Base-by-base conservation (phyloP, 345 rosid species). In the Hypericum androsaemum region DNA sequence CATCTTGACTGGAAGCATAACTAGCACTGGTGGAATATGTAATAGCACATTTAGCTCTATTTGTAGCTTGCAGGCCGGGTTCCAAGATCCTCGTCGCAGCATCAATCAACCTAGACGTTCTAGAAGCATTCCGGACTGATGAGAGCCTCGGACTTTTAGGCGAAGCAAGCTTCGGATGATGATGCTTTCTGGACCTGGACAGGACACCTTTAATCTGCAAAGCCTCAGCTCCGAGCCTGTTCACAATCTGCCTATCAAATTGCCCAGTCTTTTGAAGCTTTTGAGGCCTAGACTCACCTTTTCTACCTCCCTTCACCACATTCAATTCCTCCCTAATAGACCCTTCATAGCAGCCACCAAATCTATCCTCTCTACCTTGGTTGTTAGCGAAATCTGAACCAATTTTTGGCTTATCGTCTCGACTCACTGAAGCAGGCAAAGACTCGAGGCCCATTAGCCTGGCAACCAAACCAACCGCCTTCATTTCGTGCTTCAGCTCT, bases 1-100 rank as follows among this genome's bases (percentile, higher is more conserved):
- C 64, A 45, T 59, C 73, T 32, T 63, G 64, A 8, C 13, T 59
- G 15, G 69, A 36, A 41, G 45, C 39, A 68, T 47, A 46, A 15
- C 60, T 63, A 5, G 12, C 17, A 11, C 85, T 59, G 43, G 61
- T 58, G 0, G 86, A 58, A 62, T 67, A 83, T 36, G 77, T 66
- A 56, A 87, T 73, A 37, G 77, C 71, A 54, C 57, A 56, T 68
- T 74, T 87, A 5, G 77, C 71, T 68, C 80, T 81, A 60, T 54
- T 72, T 49, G 80, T 82, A 17, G 79, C 81, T 54, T 77, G 94
- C 62, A 81, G 66, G 16, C 98, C 92, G 0, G 96, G 96, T 63
- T 92, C 98, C 41, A 92, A 70, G 65, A 92, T 92, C 64, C 74
- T 83, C 59, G 84, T 41, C 50, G 98, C 98, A 5, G 82, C 96